Base-by-base conservation (phyloP, 2,329 filamentous ascomycete species). In the Xylariales sp. region DNA sequence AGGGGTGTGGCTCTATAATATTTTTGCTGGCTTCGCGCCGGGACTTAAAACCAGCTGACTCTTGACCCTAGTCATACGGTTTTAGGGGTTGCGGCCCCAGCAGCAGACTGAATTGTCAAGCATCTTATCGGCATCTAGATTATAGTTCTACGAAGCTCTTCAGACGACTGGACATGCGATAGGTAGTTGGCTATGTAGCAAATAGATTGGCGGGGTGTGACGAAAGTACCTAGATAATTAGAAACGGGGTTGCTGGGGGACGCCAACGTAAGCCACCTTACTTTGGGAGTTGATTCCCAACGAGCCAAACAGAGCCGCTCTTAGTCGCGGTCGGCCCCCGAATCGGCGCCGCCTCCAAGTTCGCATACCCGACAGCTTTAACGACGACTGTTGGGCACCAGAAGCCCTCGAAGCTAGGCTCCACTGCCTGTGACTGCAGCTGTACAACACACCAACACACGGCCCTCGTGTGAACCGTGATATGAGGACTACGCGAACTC, bases 401-500 rank as follows among this genome's bases (percentile, higher is more conserved):
- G 78, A 78, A 81, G 80, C 80, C 78, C 67, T 80, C 81, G 75
- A 81, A 80, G 80, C 82, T 80, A 77, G 78, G 77, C 78, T 72
- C 76, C 73, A 75, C 75, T 72, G 64, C 69, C 65, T 67, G 59
- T 16, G 52, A 65, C 72, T 75, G 68, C 64, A 69, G 58, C 78
- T 83, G 83, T 80, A 86, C 84, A 86, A 82, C 84, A 79, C 84
- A 86, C 81, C 78, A 64, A 62, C 57, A 76, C 76, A 78, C 73
- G 79, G 80, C 77, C 75, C 73, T 76, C 75, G 68, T 69, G 61
- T 64, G 52, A 50, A 62, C 62, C 62, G 59, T 73, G 73, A 75
- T 70, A 72, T 73, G 71, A 73, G 68, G 62, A 57, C 69, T 75
- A 74, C 73, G 75, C 65, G 70, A 72, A 62, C 72, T 69, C 72